Base-by-base conservation (phyloP, 306 rosid genomes). In the Ammopiptanthus mongolicus region DNA sequence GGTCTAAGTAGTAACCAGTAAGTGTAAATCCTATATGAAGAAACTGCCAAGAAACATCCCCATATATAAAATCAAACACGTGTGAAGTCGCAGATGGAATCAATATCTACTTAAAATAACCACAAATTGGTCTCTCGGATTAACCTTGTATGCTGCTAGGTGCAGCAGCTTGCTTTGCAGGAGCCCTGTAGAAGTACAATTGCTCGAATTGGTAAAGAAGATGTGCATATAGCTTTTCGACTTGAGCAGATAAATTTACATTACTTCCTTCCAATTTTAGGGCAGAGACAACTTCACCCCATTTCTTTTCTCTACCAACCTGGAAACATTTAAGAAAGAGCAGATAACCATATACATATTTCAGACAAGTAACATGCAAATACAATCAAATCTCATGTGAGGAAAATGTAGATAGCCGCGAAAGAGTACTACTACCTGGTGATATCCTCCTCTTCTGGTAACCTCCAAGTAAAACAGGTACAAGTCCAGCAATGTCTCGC, bases 381-480 rank as follows among this genome's bases (percentile, higher is more conserved):
- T 28, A 8, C 22, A 79, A 5, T 8, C 0, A 51, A 52, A 29
- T 5, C 41, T 37, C 47, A 5, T 51, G 55, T 44, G 61, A 47
- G 53, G 51, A 34, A 39, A 63, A 62, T 25, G 63, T 28, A 9
- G 44, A 55, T 31, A 12, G 63, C 29, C 0, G 14, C 41, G 36
- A 29, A 71, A 42, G 36, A 42, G 14, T 39, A 10, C 28, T 10
- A n/a, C n/a, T 80, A 84, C 88, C 86, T 74, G 84, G 63, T 52
- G 82, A 78, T 29, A 81, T 63, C 86, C 88, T 81, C 88, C 88
- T 75, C 86, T 81, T 81, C 15, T 78, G 39, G 80, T 75, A 47
- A 81, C 88, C 65, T 85, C 88, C 84, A 66, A 57, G 82, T 85
- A 85, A 70, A 85, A 61, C 12, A 58, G 77, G 84, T 78, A 65